phyloP scores from a whole-genome alignment of 441 rosid species.

The Pelargonium fulgidum region DNA sequence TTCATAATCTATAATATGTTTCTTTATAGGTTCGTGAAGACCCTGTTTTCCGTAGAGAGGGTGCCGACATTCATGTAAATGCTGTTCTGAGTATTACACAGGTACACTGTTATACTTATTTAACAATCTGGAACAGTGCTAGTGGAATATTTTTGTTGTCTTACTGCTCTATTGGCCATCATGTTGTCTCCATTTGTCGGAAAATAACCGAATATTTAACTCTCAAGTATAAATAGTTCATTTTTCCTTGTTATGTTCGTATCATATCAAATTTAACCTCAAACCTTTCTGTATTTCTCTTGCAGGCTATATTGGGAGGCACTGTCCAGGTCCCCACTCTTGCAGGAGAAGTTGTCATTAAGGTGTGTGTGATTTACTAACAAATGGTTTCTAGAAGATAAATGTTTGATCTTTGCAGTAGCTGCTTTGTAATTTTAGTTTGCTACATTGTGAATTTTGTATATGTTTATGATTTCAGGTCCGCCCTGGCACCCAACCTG shows the following conservation, averaged over 20 bases:
- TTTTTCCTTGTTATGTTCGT: not conserved
- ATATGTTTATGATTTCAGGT: slow-evolving; percentile 43
- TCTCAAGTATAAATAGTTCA: not conserved
- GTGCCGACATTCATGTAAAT: slow-evolving; percentile 85
- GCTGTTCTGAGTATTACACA: slow-evolving; percentile 71
- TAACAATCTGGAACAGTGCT: not conserved
- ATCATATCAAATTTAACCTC: not conserved
- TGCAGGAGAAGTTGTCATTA: slow-evolving; percentile 89
- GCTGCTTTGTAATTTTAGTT: not conserved
- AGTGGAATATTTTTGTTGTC: not conserved
- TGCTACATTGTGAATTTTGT: not conserved
- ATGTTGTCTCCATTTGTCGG: not conserved
- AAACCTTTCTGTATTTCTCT: not conserved
- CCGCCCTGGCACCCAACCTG: slow-evolving; percentile 94
- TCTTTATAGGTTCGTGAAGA: slow-evolving; percentile 72
- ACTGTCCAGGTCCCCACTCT: slow-evolving; percentile 96
- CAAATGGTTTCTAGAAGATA: slow-evolving; percentile 2
- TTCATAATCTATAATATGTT: not conserved
- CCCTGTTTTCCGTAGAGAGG: slow-evolving; percentile 95
- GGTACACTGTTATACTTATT: slow-evolving; percentile 36
- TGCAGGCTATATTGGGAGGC: slow-evolving; percentile 96
- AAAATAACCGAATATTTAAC: not conserved
- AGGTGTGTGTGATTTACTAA: slow-evolving; percentile 34
- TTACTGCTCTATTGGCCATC: not conserved
- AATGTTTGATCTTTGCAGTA: not conserved